Percentiles rank a stretch among this genome's conserved stretches.
phyloP scores from a whole-genome alignment of 140 eudicot species.

The Senecio squalidus region DNA sequence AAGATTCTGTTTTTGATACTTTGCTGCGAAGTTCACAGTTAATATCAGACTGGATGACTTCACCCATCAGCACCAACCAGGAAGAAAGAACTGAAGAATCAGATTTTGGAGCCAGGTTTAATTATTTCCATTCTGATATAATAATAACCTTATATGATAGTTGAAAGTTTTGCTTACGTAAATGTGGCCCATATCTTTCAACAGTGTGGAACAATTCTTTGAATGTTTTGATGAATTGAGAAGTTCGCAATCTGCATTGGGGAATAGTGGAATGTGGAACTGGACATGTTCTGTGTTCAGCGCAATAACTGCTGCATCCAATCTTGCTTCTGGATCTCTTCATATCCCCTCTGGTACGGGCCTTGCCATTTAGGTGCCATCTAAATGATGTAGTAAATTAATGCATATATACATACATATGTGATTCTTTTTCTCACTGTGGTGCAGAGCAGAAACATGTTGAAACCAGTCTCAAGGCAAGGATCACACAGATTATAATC shows the following conservation, averaged over 20 bases:
- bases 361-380: not conserved
- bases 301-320: slow-evolving; percentile 93
- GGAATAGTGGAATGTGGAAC: slow-evolving; percentile 96
- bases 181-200: not conserved
- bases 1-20: slow-evolving; percentile 34
- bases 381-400: not conserved
- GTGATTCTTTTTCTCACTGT: not conserved
- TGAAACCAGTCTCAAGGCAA: slow-evolving; percentile 76
- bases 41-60: slow-evolving; percentile 91
- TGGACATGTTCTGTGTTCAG: slow-evolving; percentile 97
- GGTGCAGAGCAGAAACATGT: slow-evolving; percentile 84
- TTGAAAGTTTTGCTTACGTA: slow-evolving; percentile 10
- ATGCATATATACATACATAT: not conserved
- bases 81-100: slow-evolving; percentile 47
- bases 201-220: slow-evolving; percentile 93
- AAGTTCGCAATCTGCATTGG: slow-evolving; percentile 83
- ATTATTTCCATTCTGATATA: slow-evolving; percentile 1
- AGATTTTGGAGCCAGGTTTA: slow-evolving; percentile 85
- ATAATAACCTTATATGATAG: not conserved
- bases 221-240: slow-evolving; percentile 92
- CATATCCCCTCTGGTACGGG: slow-evolving; percentile 70
- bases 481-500: slow-evolving; percentile 45
- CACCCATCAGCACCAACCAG: slow-evolving; percentile 39
- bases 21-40: slow-evolving; percentile 71
- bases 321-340: slow-evolving; percentile 90